phyloP scores from a whole-genome alignment of 345 rosid species.

The Acer negundo region DNA sequence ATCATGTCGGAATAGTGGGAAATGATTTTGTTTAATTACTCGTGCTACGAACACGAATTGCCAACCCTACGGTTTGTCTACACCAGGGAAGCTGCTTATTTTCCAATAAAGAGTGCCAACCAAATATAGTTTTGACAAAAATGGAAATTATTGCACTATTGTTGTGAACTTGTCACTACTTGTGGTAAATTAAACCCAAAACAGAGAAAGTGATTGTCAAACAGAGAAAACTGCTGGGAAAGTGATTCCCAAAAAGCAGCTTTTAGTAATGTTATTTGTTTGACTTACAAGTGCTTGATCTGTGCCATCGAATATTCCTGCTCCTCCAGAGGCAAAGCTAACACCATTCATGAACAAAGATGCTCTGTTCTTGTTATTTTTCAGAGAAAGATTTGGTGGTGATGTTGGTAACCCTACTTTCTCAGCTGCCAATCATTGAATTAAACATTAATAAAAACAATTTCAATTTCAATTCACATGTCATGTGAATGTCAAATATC shows the following conservation, averaged over 20 bases:
- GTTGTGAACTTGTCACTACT: no score
- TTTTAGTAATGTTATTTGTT: no score
- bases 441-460: neutral
- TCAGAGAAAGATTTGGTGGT: slow-evolving; percentile 40
- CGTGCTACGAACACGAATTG: slow-evolving; percentile 3
- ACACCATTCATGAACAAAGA: slow-evolving; percentile 39
- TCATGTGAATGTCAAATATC: no score
- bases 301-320: slow-evolving; percentile 64
- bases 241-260: neutral
- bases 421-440: slow-evolving; percentile 37
- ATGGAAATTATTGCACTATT: no score
- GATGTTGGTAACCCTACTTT: slow-evolving; percentile 49
- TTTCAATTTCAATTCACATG: no score
- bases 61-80: no score
- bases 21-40: slow-evolving; percentile 13
- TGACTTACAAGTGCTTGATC: slow-evolving; percentile 50
- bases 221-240: neutral
- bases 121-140: no score
- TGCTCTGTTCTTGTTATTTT: neutral
- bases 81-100: no score
- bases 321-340: slow-evolving; percentile 47
- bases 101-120: no score
- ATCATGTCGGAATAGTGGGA: no score
- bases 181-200: neutral
- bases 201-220: no score